Evolutionary conservation across 2,329 filamentous ascomycete genomes (phyloP), one percentile per base, ranked within the genome.

Genomic region (Talaromyces sp.): DNA sequence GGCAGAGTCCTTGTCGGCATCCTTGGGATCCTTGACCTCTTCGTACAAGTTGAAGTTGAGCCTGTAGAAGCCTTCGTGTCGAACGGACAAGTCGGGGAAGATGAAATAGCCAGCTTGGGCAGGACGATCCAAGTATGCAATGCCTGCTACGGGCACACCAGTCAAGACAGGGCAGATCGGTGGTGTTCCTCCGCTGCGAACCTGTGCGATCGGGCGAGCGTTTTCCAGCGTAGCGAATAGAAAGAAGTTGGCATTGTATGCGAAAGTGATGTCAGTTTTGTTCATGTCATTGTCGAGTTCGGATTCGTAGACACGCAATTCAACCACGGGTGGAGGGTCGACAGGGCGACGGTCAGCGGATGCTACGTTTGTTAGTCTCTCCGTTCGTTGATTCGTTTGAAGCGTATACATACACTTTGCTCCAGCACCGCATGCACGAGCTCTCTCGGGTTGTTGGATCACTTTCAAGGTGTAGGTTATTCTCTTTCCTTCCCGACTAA

Each of bases 201-300:
- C 91, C 66, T 92, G 90, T 19, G 92, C 92, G 67, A 97, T 90
- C 34, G 88, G 87, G 43, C 93, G 91, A 31, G 92, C 91, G 71
- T 92, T 89, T 75, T 97, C 93, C 66, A 99, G 84, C 5, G 93
- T 97, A 61, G 93, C 92, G 73, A 92, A 98, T 47, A 98, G 88
- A 80, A 99, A 98, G 85, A 98, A 98, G 79, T 96, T 97, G 75
- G 93, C 93, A 75, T 96, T 94, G 82, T 97, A 96, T 66, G 88
- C 86, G 73, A 96, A 96, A 1, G 95, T 98, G 73, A 93, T 87
- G 67, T 93, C 90, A 64, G 85, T 85, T 61, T 83, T 79, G 58
- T 86, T 83, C 27, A 88, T 83, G 29, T 88, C 86, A 64, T 82
- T 82, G 68, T 74, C 77, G 17, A 79, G 77, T 29, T 80, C 77